These are phyloP conservation scores for Nakazawaea molendinolei DNA, from an alignment of 805 yeast species.

Conservation along the genomic window DNA sequence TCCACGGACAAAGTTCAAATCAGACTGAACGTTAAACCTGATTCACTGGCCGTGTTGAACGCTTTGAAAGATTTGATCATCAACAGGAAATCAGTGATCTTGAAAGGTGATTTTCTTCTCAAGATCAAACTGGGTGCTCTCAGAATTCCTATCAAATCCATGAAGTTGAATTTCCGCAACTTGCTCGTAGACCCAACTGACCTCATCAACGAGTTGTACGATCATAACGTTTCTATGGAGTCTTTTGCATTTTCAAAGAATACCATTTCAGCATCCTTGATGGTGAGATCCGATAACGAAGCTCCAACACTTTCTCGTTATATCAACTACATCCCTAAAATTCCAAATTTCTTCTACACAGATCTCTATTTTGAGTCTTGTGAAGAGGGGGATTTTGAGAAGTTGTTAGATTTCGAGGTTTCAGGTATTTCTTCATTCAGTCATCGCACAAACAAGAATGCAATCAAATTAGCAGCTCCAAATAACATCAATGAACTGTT, in stretches of 20 bases:
- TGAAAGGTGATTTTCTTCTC: constrained; percentile 5
- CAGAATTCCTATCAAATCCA: constrained; percentile 2
- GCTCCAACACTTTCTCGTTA: neutral
- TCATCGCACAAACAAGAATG: neutral
- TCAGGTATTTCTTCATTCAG: constrained; percentile 1
- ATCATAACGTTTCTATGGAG: neutral
- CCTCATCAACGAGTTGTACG: constrained; percentile 6
- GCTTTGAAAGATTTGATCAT: constrained; percentile 1
- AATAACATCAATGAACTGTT: neutral
- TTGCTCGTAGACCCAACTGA: constrained; percentile 6
- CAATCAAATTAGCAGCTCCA: neutral
- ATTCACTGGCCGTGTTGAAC: constrained; percentile 4
- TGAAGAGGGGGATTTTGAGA: neutral
- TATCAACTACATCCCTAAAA: constrained; percentile 2
- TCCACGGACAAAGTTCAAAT: constrained; percentile 1
- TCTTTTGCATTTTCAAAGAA: neutral
- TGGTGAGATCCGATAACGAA: constrained; percentile 1
- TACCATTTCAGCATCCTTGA: constrained; percentile 1
- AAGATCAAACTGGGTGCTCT: constrained; percentile 8
- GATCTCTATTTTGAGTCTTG: constrained; percentile 2
- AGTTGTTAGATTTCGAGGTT: constrained; percentile 1
- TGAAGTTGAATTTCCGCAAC: constrained; percentile 3
- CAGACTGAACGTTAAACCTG: constrained; percentile 5
- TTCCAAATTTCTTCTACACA: constrained; percentile 3
- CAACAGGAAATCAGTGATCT: neutral